phyloP scores from a whole-genome alignment of 2,329 filamentous ascomycete genomes.

The Seiridium cupressi region DNA sequence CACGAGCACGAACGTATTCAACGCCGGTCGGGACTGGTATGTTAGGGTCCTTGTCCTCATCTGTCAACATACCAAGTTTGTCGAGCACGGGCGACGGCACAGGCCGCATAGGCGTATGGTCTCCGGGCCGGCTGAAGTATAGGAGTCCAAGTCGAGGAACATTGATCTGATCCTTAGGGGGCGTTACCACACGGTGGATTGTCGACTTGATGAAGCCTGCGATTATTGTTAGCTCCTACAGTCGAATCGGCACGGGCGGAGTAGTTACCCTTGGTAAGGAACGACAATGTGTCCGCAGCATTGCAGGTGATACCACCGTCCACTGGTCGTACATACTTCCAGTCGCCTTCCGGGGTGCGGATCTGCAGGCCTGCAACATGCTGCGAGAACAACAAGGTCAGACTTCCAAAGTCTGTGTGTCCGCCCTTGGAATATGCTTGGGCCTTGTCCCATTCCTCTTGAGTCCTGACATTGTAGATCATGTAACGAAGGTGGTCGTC shows the following conservation, averaged over 20 bases:
- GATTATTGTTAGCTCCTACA: neutral
- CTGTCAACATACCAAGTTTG: constrained; percentile 34
- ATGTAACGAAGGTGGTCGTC: constrained; percentile 27
- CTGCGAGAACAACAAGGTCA: constrained; percentile 55
- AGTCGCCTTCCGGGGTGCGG: constrained; percentile 37
- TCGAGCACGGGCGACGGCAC: constrained; percentile 34
- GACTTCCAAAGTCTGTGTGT: constrained; percentile 26
- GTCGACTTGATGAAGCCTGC: constrained; percentile 25
- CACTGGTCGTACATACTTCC: constrained; percentile 26
- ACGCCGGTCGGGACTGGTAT: constrained; percentile 35
- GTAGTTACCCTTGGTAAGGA: constrained; percentile 31
- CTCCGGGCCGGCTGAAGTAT: constrained; percentile 25
- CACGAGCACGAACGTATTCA: constrained; percentile 43
- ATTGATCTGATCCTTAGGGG: constrained; percentile 22
- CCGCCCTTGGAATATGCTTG: constrained; percentile 41
- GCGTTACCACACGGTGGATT: constrained; percentile 23
- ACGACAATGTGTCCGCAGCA: constrained; percentile 43
- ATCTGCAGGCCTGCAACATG: constrained; percentile 53
- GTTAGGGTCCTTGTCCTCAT: constrained; percentile 35
- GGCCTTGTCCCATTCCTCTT: constrained; percentile 29
- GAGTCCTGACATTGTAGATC: constrained; percentile 22
- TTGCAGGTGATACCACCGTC: constrained; percentile 42
- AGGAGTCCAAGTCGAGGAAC: constrained; percentile 20
- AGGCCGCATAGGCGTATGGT: constrained; percentile 25
- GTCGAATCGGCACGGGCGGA: constrained; percentile 11